A percentile compares a stretch with the other conserved stretches of the same genome.
Evolutionary conservation across 495 filamentous ascomycete species (phyloP).

Genomic region (Xylaria bambusicola): DNA sequence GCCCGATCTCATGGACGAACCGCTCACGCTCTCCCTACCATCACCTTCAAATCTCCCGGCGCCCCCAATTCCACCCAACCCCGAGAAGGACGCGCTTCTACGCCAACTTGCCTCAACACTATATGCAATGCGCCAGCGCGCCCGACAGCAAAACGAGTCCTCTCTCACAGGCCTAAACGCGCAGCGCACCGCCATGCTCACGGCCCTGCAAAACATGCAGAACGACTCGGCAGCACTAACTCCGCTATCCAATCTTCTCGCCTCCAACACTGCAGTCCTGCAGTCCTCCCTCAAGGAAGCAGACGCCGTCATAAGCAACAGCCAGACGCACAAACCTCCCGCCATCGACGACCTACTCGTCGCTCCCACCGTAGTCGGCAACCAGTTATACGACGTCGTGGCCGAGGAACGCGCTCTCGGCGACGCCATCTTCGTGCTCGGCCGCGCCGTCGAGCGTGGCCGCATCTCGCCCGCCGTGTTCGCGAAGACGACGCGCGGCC

Average conservation of each 20-base stretch:
- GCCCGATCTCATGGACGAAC: slow-evolving; percentile 66
- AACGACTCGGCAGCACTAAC: slow-evolving; percentile 70
- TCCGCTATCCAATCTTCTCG: slow-evolving; percentile 66
- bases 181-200: slow-evolving; percentile 75
- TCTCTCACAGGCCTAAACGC: slow-evolving; percentile 73
- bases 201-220: slow-evolving; percentile 65
- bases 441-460: slow-evolving; percentile 77
- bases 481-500: slow-evolving; percentile 75
- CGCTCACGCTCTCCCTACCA: slow-evolving; percentile 68
- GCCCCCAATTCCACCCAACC: slow-evolving; percentile 92
- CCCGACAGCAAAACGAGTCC: slow-evolving; percentile 64
- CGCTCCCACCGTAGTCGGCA: slow-evolving; percentile 89
- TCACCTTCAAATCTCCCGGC: slow-evolving; percentile 53
- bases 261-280: slow-evolving; percentile 75
- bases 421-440: slow-evolving; percentile 83
- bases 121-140: slow-evolving; percentile 62
- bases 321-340: slow-evolving; percentile 33
- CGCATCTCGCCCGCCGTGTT: slow-evolving; percentile 79
- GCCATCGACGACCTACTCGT: slow-evolving; percentile 86
- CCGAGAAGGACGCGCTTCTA: slow-evolving; percentile 89
- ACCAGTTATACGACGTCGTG: slow-evolving; percentile 85
- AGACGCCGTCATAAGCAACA: slow-evolving; percentile 68
- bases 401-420: slow-evolving; percentile 82
- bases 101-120: slow-evolving; percentile 72
- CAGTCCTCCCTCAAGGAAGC: slow-evolving; percentile 75